phyloP scores from a whole-genome alignment of 768 basidiomycete genomes.

The Strobilomyces dryophilus region DNA sequence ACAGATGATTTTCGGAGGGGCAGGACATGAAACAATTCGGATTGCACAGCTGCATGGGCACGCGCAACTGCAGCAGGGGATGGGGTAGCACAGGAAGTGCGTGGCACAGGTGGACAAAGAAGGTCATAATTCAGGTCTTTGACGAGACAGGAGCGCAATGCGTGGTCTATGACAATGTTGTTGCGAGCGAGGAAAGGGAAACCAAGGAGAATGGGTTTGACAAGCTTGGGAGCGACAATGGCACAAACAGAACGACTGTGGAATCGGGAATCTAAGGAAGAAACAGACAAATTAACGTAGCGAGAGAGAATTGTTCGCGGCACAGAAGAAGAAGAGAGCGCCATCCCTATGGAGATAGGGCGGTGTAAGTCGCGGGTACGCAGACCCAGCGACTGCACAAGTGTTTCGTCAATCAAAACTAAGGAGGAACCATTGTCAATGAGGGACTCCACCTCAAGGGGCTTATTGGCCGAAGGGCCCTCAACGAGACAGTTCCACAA shows the following conservation, averaged over 20 bases:
- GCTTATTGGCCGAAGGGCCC: neutral
- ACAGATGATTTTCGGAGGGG: no score
- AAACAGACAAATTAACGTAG: neutral
- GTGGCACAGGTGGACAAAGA: neutral
- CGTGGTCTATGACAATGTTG: neutral
- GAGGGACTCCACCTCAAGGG: neutral
- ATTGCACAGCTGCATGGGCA: no score
- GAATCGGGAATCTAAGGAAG: neutral
- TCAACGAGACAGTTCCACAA: neutral
- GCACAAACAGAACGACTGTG: conserved; percentile 5
- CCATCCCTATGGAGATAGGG: neutral
- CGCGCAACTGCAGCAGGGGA: no score
- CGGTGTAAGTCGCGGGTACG: neutral
- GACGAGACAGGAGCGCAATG: neutral
- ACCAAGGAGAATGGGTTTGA: neutral
- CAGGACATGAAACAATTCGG: no score
- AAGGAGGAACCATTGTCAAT: neutral
- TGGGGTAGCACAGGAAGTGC: neutral
- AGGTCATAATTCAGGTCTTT: conserved; percentile 1
- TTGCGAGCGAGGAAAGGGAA: neutral
- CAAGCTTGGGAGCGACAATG: conserved; percentile 24
- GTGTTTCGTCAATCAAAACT: neutral
- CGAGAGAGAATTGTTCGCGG: neutral
- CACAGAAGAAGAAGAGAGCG: neutral
- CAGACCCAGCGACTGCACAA: neutral